These are phyloP conservation scores for Fusarium longipes DNA, from an alignment of 2,329 filamentous ascomycete genomes.

Conservation along the genomic window DNA sequence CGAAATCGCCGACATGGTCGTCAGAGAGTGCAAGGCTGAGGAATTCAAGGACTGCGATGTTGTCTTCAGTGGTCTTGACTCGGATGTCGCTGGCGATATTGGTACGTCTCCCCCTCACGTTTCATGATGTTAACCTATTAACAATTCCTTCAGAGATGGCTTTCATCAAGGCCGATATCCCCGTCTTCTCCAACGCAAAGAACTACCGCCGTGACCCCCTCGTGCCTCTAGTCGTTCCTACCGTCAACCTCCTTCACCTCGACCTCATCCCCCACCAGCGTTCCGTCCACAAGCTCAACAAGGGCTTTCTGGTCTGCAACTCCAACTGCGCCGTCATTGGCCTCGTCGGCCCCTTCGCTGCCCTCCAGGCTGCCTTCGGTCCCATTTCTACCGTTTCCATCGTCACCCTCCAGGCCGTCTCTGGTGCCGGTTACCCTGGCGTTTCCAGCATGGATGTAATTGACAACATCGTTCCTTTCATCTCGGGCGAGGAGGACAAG, in stretches of 20 bases:
- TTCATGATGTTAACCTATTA: not conserved
- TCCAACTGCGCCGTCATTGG: constrained; percentile 98
- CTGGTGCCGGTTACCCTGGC: constrained; percentile 89
- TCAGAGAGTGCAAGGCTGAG: constrained; percentile 84
- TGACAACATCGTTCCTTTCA: constrained; percentile 96
- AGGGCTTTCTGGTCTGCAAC: constrained; percentile 96
- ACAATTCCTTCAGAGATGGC: constrained; percentile 74
- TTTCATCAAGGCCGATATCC: constrained; percentile 87
- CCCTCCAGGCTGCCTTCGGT: constrained; percentile 87
- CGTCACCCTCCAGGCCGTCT: constrained; percentile 95
- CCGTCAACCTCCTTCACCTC: constrained; percentile 90
- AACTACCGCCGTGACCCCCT: constrained; percentile 93
- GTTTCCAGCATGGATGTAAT: constrained; percentile 95
- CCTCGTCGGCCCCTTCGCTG: constrained; percentile 93
- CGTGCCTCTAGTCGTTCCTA: constrained; percentile 93
- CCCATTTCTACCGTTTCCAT: constrained; percentile 80
- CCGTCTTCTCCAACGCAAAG: constrained; percentile 97
- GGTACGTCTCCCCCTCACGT: constrained; percentile 64
- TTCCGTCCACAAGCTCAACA: constrained; percentile 75
- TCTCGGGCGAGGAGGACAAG: constrained; percentile 95
- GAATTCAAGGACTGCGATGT: constrained; percentile 92
- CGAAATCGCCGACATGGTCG: constrained; percentile 80
- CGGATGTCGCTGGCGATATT: constrained; percentile 90
- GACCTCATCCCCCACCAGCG: constrained; percentile 91
- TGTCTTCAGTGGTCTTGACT: constrained; percentile 92